Conservation (phyloP, 371 early-diverging fungal species). For the Mucor piriformis region DNA sequence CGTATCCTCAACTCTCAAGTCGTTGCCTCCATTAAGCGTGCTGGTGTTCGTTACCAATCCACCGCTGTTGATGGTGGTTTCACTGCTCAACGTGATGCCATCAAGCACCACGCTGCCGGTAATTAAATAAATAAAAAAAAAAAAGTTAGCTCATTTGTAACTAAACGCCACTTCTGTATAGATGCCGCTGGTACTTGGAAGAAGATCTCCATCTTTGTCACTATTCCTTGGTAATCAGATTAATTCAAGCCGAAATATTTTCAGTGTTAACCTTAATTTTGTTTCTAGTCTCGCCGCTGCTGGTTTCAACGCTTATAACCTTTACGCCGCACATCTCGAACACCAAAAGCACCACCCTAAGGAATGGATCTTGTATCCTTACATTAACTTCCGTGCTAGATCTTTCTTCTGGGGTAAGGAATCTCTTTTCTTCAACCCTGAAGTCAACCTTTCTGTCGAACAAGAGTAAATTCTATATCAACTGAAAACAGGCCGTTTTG, state of each 20-base stretch:
- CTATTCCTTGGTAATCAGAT: conserved; percentile 46
- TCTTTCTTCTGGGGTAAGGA: conserved; percentile 57
- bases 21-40: conserved; percentile 38
- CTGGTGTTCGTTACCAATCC: conserved; percentile 47
- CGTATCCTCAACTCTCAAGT: conserved; percentile 34
- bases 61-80: conserved; percentile 31
- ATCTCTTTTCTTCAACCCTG: conserved; percentile 56
- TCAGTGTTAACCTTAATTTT: background rate
- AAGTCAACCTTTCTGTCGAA: conserved; percentile 46
- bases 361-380: conserved; percentile 47
- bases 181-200: conserved; percentile 55
- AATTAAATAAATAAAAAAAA: conserved; percentile 7
- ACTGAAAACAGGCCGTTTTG: conserved; percentile 3
- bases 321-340: conserved; percentile 41
- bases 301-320: conserved; percentile 48
- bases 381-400: conserved; percentile 45
- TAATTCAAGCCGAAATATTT: background rate
- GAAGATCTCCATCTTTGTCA: conserved; percentile 53
- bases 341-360: conserved; percentile 49
- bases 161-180: conserved; percentile 8
- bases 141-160: background rate
- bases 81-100: conserved; percentile 46
- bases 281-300: conserved; percentile 44
- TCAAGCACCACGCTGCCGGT: conserved; percentile 52
- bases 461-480: conserved; percentile 19